Percentiles rank a stretch among this genome's conserved stretches.
phyloP scores from a whole-genome alignment of 495 filamentous ascomycete genomes.

The Hypomontagnella submonticulosa region DNA sequence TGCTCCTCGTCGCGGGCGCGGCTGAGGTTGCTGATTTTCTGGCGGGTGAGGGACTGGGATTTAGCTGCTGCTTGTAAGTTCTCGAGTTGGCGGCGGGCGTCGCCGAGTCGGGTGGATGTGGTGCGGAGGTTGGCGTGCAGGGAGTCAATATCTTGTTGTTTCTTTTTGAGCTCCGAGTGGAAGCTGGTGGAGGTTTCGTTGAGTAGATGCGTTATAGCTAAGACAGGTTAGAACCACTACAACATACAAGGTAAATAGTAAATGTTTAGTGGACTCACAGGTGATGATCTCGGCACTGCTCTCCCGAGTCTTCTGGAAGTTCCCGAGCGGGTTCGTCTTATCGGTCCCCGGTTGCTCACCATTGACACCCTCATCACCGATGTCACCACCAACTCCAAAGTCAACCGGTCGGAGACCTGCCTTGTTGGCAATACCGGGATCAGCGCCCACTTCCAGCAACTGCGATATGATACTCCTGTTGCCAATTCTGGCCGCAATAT shows the following conservation, averaged over 20 bases:
- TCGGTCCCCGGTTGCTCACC: conserved; percentile 43
- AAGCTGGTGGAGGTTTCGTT: conserved; percentile 78
- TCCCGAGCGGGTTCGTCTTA: conserved; percentile 48
- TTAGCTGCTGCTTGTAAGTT: conserved; percentile 67
- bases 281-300: conserved; percentile 77
- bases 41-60: conserved; percentile 56
- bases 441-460: conserved; percentile 90
- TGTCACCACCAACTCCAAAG: conserved; percentile 83
- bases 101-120: conserved; percentile 78
- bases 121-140: conserved; percentile 81
- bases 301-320: conserved; percentile 59
- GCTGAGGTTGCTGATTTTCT: conserved; percentile 60
- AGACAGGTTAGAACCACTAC: conserved; percentile 14
- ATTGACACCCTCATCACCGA: conserved; percentile 57
- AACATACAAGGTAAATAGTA: background rate
- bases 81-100: conserved; percentile 76
- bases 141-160: conserved; percentile 82
- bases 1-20: conserved; percentile 63
- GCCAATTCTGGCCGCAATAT: conserved; percentile 89
- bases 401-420: conserved; percentile 87
- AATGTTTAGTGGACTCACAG: conserved; percentile 60
- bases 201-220: conserved; percentile 80
- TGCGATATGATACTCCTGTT: conserved; percentile 93
- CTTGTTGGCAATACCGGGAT: conserved; percentile 87
- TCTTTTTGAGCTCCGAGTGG: conserved; percentile 76